Percentiles rank a stretch among this genome's conserved stretches.
phyloP scores from a whole-genome alignment of 2,329 filamentous ascomycete genomes.

The Ophiocordyceps sinensis region DNA sequence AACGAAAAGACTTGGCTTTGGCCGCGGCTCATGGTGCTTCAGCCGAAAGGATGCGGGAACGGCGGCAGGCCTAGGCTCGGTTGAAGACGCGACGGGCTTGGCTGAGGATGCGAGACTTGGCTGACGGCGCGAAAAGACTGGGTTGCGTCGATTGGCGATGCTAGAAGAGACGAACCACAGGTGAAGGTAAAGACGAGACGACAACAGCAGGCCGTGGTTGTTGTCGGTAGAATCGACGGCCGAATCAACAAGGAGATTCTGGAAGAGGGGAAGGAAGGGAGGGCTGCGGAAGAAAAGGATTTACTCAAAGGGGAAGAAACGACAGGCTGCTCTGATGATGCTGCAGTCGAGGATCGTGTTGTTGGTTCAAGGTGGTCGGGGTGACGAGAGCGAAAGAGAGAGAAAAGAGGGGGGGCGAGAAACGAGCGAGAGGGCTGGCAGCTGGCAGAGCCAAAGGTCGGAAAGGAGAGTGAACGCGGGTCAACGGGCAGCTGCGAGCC shows the following conservation, averaged over 20 bases:
- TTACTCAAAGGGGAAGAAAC: background rate
- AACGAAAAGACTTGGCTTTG: background rate
- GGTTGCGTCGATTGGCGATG: too few species aligned
- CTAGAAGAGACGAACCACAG: too few species aligned
- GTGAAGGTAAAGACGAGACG: too few species aligned
- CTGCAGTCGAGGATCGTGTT: slow-evolving; percentile 2
- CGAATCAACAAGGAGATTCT: background rate
- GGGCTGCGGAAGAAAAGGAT: slow-evolving; percentile 1
- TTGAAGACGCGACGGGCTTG: background rate
- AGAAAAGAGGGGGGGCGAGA: background rate
- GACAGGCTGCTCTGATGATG: background rate
- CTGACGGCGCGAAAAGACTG: too few species aligned
- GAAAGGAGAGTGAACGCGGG: too few species aligned
- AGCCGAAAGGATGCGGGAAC: background rate
- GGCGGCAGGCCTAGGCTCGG: too few species aligned
- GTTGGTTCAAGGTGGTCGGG: slow-evolving; percentile 1
- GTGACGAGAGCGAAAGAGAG: background rate
- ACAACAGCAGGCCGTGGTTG: too few species aligned
- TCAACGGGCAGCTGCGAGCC: too few species aligned
- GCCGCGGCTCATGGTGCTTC: slow-evolving; percentile 7
- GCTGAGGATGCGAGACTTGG: too few species aligned
- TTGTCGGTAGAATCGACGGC: background rate
- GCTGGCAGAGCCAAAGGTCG: too few species aligned
- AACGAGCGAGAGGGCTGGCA: background rate
- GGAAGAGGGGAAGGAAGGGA: background rate